A percentile compares a stretch with the other conserved stretches of the same genome.
Evolutionary conservation across 2,329 filamentous ascomycete genomes (phyloP).

Genomic region (Ophiostoma ulmi): DNA sequence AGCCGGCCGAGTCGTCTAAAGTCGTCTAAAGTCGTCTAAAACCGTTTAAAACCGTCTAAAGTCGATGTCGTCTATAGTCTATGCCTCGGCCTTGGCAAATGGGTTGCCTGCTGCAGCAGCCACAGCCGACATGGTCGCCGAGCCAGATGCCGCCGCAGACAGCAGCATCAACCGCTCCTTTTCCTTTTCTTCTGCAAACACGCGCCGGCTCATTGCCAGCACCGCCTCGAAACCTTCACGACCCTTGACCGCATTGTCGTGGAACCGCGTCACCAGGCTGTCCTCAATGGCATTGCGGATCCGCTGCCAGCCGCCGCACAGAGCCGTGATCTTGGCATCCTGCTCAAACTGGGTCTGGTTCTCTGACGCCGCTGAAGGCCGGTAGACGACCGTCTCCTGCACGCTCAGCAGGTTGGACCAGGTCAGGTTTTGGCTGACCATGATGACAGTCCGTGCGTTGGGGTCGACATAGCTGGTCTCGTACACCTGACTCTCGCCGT

Average conservation of each 20-base stretch:
- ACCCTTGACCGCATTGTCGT: slow-evolving; percentile 85
- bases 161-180: slow-evolving; percentile 39
- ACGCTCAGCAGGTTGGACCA: slow-evolving; percentile 86
- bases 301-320: slow-evolving; percentile 95
- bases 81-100: slow-evolving; percentile 20
- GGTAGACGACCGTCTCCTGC: slow-evolving; percentile 87
- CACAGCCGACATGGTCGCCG: slow-evolving; percentile 26
- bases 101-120: slow-evolving; percentile 27
- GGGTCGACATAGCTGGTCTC: slow-evolving; percentile 96
- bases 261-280: slow-evolving; percentile 76
- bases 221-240: slow-evolving; percentile 94
- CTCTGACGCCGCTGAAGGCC: slow-evolving; percentile 46
- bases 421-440: slow-evolving; percentile 94
- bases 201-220: slow-evolving; percentile 83
- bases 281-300: slow-evolving; percentile 97
- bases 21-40: no score
- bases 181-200: slow-evolving; percentile 84
- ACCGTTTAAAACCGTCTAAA: no score
- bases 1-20: not conserved
- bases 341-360: slow-evolving; percentile 76
- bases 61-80: not conserved
- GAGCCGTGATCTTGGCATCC: slow-evolving; percentile 84
- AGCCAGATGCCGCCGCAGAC: slow-evolving; percentile 14
- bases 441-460: slow-evolving; percentile 76
- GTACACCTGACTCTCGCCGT: slow-evolving; percentile 76